A percentile compares a stretch with the other conserved stretches of the same genome.
Evolutionary conservation across 371 early-diverging fungal species (phyloP).

Genomic region (Mortierella sp.): DNA sequence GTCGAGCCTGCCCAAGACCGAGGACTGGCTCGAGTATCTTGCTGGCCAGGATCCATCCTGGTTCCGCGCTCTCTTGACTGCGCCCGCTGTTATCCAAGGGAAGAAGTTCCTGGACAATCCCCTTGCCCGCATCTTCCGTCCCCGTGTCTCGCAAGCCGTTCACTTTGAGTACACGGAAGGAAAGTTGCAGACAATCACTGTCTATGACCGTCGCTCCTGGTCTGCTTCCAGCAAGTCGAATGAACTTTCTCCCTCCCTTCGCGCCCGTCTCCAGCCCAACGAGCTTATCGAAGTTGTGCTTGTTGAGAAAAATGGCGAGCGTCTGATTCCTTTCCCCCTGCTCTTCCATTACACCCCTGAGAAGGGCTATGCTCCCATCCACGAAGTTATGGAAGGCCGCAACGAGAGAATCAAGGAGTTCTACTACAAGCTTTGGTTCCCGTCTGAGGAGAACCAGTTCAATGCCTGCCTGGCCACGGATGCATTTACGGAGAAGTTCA

Average conservation of each 20-base stretch:
- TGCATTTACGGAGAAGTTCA: conserved; percentile 69
- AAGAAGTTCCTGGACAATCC: conserved; percentile 83
- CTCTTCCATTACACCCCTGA: conserved; percentile 85
- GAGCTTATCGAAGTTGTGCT: conserved; percentile 75
- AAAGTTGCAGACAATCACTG: conserved; percentile 63
- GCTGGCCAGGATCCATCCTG: conserved; percentile 81
- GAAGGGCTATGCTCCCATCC: conserved; percentile 87
- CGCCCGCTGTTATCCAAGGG: conserved; percentile 87
- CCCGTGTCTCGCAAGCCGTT: conserved; percentile 85
- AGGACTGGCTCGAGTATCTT: conserved; percentile 80
- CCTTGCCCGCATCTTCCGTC: conserved; percentile 81
- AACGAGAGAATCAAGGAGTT: conserved; percentile 94
- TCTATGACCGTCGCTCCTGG: conserved; percentile 73
- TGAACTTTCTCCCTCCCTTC: conserved; percentile 67
- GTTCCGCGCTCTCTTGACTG: conserved; percentile 89
- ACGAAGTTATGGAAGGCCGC: conserved; percentile 94
- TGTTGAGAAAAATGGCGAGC: conserved; percentile 75
- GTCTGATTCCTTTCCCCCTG: conserved; percentile 79
- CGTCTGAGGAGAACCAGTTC: conserved; percentile 62
- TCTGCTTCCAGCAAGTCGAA: conserved; percentile 66
- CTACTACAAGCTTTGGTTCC: conserved; percentile 91
- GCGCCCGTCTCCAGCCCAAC: conserved; percentile 71
- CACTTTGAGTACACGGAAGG: conserved; percentile 66
- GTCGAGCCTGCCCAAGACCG: conserved; percentile 72
- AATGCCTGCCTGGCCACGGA: conserved; percentile 65